phyloP scores from a whole-genome alignment of 805 yeast species.

The Suhomyces sp. region DNA sequence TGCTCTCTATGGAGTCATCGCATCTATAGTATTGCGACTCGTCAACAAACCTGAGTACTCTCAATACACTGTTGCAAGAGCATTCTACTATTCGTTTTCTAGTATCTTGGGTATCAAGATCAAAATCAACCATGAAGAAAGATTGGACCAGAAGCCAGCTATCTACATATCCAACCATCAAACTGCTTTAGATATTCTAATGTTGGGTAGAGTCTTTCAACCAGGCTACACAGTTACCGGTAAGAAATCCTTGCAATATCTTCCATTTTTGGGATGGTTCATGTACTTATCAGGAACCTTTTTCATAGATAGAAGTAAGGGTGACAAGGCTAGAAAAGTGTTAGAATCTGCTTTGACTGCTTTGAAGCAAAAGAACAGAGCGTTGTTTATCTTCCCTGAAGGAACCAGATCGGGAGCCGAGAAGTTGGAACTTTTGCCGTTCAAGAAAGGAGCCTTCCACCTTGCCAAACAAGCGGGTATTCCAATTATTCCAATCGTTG shows the following conservation, averaged over 20 bases:
- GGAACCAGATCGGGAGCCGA: constrained; percentile 87
- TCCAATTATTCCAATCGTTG: constrained; percentile 86
- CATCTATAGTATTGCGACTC: constrained; percentile 63
- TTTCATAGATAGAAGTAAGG: constrained; percentile 79
- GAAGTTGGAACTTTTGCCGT: constrained; percentile 70
- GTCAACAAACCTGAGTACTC: constrained; percentile 75
- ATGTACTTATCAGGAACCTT: constrained; percentile 89
- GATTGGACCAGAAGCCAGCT: constrained; percentile 59
- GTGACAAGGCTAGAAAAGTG: constrained; percentile 71
- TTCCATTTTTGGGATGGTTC: constrained; percentile 96
- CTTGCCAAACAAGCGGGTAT: constrained; percentile 89
- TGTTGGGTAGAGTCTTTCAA: constrained; percentile 83
- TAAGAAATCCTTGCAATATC: constrained; percentile 73
- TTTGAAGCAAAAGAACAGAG: constrained; percentile 63
- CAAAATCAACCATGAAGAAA: constrained; percentile 62
- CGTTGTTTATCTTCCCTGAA: constrained; percentile 91
- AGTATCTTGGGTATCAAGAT: constrained; percentile 66
- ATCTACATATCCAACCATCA: constrained; percentile 87
- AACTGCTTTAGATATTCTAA: constrained; percentile 76
- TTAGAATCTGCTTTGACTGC: constrained; percentile 64
- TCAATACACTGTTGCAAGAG: constrained; percentile 88
- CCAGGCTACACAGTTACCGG: constrained; percentile 90
- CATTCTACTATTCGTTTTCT: constrained; percentile 64
- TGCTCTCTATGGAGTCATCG: constrained; percentile 73
- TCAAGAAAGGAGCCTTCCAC: constrained; percentile 98